Evolutionary conservation across 441 rosid genomes (phyloP).

Genomic region (Populus tomentosa): DNA sequence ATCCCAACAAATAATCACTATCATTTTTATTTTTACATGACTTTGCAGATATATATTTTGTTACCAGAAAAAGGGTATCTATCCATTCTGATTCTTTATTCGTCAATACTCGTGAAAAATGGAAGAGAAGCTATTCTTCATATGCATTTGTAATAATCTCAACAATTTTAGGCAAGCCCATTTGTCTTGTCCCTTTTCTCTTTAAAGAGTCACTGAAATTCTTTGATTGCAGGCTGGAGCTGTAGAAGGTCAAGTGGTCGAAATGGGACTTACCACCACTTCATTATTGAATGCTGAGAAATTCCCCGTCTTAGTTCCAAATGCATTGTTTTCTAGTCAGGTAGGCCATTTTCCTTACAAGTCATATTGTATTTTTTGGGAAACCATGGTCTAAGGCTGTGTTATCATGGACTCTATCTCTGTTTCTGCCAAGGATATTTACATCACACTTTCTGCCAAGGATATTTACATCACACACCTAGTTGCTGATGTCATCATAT

Average conservation of each 20-base stretch:
- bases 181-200: neutral
- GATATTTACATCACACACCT: neutral
- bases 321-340: slow-evolving; percentile 94
- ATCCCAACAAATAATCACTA: neutral
- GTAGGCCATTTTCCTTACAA: slow-evolving; percentile 24
- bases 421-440: neutral
- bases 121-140: neutral
- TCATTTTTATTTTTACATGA: neutral
- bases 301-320: slow-evolving; percentile 81
- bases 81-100: neutral
- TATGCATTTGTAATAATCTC: neutral
- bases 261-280: slow-evolving; percentile 86
- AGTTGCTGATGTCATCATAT: neutral
- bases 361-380: neutral
- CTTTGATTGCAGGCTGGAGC: slow-evolving; percentile 66
- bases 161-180: neutral
- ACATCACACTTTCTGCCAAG: neutral
- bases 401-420: neutral
- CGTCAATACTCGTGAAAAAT: neutral
- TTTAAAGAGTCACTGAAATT: neutral
- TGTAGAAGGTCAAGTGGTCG: slow-evolving; percentile 86
- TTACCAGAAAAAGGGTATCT: neutral
- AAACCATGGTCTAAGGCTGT: neutral
- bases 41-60: neutral
- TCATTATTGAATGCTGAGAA: slow-evolving; percentile 71